phyloP scores from a whole-genome alignment of 2,329 filamentous ascomycete species.

The Sphaerulina vaccinii region DNA sequence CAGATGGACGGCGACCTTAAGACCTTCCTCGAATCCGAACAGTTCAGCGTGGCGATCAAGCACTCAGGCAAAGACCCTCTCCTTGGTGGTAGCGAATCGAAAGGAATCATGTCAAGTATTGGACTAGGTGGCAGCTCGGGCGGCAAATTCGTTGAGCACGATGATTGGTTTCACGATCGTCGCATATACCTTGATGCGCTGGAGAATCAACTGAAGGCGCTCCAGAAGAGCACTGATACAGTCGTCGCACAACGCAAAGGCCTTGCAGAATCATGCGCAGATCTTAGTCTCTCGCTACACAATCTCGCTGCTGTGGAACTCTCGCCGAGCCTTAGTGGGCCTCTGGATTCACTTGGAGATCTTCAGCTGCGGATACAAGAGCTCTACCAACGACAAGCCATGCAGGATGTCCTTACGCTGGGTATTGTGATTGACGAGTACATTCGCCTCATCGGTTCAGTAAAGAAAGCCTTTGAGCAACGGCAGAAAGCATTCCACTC shows the following conservation, averaged over 20 bases:
- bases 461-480: conserved; percentile 89
- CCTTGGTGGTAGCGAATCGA: conserved; percentile 71
- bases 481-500: conserved; percentile 93
- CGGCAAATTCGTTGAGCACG: conserved; percentile 93
- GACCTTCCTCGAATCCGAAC: conserved; percentile 92
- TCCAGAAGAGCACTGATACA: conserved; percentile 90
- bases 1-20: conserved; percentile 94
- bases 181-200: conserved; percentile 91
- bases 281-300: conserved; percentile 91
- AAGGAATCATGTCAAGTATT: conserved; percentile 77
- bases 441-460: conserved; percentile 89
- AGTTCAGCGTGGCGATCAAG: conserved; percentile 95
- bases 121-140: conserved; percentile 71
- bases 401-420: conserved; percentile 93
- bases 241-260: conserved; percentile 91
- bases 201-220: conserved; percentile 78
- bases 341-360: conserved; percentile 87
- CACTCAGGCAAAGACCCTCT: conserved; percentile 83
- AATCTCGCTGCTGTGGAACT: conserved; percentile 89
- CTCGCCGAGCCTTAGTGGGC: conserved; percentile 81
- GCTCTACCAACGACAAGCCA: conserved; percentile 92
- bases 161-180: conserved; percentile 99
- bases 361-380: conserved; percentile 92
- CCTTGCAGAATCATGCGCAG: conserved; percentile 86
- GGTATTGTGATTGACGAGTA: conserved; percentile 99